phyloP scores from a whole-genome alignment of 257 asterid species.

The Catharanthus roseus region DNA sequence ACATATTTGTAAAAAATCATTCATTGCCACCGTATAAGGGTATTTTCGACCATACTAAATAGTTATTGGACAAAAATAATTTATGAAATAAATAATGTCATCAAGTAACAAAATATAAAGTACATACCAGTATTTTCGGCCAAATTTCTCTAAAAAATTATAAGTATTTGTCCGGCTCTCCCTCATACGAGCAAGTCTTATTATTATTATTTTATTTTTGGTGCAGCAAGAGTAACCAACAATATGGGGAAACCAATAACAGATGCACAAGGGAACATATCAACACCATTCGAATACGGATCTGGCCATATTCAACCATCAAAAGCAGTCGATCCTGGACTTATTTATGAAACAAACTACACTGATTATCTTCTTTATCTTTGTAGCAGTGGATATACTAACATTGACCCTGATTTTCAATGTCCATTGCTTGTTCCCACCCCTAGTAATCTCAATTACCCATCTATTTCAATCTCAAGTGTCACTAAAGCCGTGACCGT shows the following conservation, averaged over 20 bases:
- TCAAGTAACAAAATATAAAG: too few relatives aligned
- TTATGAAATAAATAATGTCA: too few relatives aligned
- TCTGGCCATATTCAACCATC: conserved; percentile 63
- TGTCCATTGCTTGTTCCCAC: conserved; percentile 25
- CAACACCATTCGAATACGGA: conserved; percentile 33
- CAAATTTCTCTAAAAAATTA: too few relatives aligned
- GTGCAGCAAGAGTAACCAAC: conserved; percentile 21
- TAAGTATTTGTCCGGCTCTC: too few relatives aligned
- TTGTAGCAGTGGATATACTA: conserved; percentile 27
- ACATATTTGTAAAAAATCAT: too few relatives aligned
- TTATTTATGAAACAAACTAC: conserved; percentile 47
- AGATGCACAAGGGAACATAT: background rate
- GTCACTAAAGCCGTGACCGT: conserved; percentile 28
- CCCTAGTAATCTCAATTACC: conserved; percentile 36
- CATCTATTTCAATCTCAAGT: conserved; percentile 34
- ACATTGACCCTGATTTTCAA: conserved; percentile 13
- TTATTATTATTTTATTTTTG: too few relatives aligned
- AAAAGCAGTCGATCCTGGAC: conserved; percentile 61
- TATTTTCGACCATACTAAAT: too few relatives aligned
- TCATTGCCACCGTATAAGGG: too few relatives aligned
- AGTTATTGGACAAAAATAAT: too few relatives aligned
- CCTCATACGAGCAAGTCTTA: conserved; percentile 19
- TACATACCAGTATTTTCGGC: too few relatives aligned
- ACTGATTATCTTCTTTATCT: conserved; percentile 43
- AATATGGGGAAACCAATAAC: conserved; percentile 1